Evolutionary conservation across 352 stramenopile genomes (phyloP).

Genomic region (Globisporangium emineosum): DNA sequence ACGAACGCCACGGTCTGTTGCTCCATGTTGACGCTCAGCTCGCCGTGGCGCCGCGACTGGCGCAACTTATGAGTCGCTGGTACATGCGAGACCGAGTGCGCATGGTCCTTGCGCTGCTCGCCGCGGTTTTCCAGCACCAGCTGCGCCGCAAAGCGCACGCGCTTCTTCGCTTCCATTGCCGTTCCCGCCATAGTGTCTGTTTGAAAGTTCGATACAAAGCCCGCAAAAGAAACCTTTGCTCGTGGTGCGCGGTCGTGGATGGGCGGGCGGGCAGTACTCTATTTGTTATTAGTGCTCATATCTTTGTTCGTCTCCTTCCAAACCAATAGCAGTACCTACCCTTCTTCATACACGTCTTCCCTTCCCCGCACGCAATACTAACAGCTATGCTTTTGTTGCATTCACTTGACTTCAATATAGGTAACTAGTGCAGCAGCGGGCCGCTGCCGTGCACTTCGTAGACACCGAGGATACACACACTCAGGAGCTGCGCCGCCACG

Average conservation of each 20-base stretch:
- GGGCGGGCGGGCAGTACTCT: background rate
- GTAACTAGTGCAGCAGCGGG: conserved; percentile 28
- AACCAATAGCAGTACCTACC: background rate
- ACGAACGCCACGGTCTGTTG: conserved; percentile 40
- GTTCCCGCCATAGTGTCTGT: background rate
- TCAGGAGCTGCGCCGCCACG: conserved; percentile 48
- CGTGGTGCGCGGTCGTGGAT: background rate
- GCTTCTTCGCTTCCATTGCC: conserved; percentile 5
- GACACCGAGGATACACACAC: conserved; percentile 55
- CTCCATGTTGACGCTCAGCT: conserved; percentile 28
- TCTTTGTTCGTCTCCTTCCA: background rate
- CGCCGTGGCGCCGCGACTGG: conserved; percentile 37
- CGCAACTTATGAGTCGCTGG: too few relatives aligned
- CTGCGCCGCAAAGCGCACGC: conserved; percentile 7
- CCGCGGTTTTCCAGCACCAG: conserved; percentile 12
- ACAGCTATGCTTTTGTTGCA: background rate
- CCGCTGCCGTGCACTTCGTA: conserved; percentile 37
- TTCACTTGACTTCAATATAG: conserved; percentile 5
- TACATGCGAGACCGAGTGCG: too few relatives aligned
- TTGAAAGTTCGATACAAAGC: background rate
- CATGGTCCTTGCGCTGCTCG: background rate
- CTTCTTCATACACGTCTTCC: background rate
- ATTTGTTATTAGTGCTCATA: conserved; percentile 10
- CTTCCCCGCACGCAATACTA: background rate
- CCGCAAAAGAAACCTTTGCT: background rate